Base-by-base conservation (phyloP, 225 moss, liverwort and hornwort species). In the Takakia lepidozioides region DNA sequence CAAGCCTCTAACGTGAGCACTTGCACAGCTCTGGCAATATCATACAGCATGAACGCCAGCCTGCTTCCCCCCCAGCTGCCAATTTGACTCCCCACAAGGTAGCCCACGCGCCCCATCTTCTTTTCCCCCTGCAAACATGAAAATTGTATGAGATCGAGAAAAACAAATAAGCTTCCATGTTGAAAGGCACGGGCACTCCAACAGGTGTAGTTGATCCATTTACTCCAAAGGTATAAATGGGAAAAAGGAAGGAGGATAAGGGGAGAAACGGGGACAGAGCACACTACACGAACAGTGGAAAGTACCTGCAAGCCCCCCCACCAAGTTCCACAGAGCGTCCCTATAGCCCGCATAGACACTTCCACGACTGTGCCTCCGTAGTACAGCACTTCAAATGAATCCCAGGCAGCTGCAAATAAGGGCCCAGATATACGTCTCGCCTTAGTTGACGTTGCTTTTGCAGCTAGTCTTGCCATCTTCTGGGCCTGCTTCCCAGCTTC, bases 31-130 rank as follows among this genome's bases (percentile, higher is more conserved):
- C 76, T 90, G 53, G 59, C 72, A 25, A 95, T 73, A 59, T 90
- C 95, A 58, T 87, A 87, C 2, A 62, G 59, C 90, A 95, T 82
- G 20, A 90, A 75, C 15, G 84, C 82, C 44, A 87, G 49, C 73
- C 76, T 75, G 49, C 87, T 90, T 57, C 95, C 95, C 22, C 80
- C 76, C 90, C 87, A 90, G 65, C 89, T 86, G 22, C 86, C 83
- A 25, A 83, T 29, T 25, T 83, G 83, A 29, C 78, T 78, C 29
- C 90, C 95, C 23, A 87, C 38, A 8, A 90, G 78, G 65, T 72
- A 90, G 6, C 90, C 87, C 39, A 85, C 52, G 39, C 84, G 78
- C 16, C 76, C 61, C 43, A 73, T 44, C 19, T 49, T 66, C 36
- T 21, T 50, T 53, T 81, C 76, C 37, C 78, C 78, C 78, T 78